phyloP scores from a whole-genome alignment of 805 yeast species.

The Candida ovalis region DNA sequence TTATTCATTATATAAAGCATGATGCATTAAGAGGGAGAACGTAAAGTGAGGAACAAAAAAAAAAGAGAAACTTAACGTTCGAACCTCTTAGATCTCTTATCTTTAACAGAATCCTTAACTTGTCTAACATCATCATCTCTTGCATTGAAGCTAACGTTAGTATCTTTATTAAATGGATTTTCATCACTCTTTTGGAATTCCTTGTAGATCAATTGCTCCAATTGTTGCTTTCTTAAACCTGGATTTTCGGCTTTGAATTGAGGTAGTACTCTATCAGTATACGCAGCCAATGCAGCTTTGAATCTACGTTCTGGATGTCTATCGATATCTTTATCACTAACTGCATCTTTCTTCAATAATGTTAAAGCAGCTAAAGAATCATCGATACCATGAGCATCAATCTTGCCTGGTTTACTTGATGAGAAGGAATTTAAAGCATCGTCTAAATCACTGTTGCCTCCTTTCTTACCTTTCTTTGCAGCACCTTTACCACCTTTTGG shows the following conservation, averaged over 20 bases:
- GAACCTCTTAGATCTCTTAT: conserved; percentile 29
- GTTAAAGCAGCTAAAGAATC: conserved; percentile 76
- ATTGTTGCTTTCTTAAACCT: conserved; percentile 75
- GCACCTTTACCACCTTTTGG: conserved; percentile 43
- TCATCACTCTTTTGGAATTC: conserved; percentile 79
- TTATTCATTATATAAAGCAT: conserved; percentile 1
- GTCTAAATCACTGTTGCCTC: conserved; percentile 50
- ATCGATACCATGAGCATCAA: conserved; percentile 73
- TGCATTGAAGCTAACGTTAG: conserved; percentile 62
- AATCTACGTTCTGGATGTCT: conserved; percentile 88
- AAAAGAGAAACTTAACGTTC: conserved; percentile 22
- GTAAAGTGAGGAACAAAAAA: neutral
- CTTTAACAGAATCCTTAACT: conserved; percentile 25
- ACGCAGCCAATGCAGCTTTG: conserved; percentile 74
- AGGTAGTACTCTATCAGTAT: conserved; percentile 67
- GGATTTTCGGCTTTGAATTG: conserved; percentile 72
- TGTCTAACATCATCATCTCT: conserved; percentile 47
- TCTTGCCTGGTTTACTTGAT: conserved; percentile 38
- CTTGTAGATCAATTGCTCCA: conserved; percentile 68
- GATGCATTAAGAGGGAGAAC: neutral
- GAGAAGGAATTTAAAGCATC: conserved; percentile 52
- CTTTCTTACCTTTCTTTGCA: conserved; percentile 43
- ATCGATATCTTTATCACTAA: conserved; percentile 60
- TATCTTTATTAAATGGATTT: conserved; percentile 80
- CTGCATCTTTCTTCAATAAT: conserved; percentile 55